Evolutionary conservation across 1,284 basidiomycete genomes (phyloP), one percentile per base, ranked within the genome.

Genomic region (Puccinia polysora): DNA sequence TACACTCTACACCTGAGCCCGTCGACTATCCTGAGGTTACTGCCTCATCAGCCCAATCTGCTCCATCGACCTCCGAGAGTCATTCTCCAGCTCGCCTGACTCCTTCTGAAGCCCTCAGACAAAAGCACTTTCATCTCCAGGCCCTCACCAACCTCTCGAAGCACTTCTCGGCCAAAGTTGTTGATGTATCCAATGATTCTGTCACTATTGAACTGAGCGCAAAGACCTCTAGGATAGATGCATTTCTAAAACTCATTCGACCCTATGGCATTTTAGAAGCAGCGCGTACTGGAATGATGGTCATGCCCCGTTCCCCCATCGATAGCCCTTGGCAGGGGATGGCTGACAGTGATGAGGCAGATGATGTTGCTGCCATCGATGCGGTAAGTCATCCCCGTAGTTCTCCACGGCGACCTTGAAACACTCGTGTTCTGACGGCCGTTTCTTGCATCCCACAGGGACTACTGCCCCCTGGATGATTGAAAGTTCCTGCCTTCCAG

Each of bases 251-350:
- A 76, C 83, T 99, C 56, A 83, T 98, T 76, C 88, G 93, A 79
- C 95, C 95, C 4, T 99, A 95, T 79, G 96, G 96, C 55, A 86
- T 98, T 69, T 84, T 98, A 65, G 95, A 97, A 82, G 89, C 90
- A 56, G 91, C 93, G 23, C 83, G 93, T 65, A 93, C 91, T 52
- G 94, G 93, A 79, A 83, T 91, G 58, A 97, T 97, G 93, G 91
- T 90, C 28, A 94, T 97, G 87, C 93, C 93, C 8, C 86, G 94
- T 75, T 94, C 92, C 32, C 93, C 93, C 2, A 89, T 96, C 77
- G 83, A 85, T 32, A 80, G 83, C 40, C 82, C 85, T 45, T 82
- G 84, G 7, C 88, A 90, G 20, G 77, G 77, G 10, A 75, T 78
- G 58, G 88, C 89, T 8, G 85, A 86, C 70, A 80, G 81, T 3